Conservation (phyloP, 768 basidiomycete species). For the Termitomyces sp. region DNA sequence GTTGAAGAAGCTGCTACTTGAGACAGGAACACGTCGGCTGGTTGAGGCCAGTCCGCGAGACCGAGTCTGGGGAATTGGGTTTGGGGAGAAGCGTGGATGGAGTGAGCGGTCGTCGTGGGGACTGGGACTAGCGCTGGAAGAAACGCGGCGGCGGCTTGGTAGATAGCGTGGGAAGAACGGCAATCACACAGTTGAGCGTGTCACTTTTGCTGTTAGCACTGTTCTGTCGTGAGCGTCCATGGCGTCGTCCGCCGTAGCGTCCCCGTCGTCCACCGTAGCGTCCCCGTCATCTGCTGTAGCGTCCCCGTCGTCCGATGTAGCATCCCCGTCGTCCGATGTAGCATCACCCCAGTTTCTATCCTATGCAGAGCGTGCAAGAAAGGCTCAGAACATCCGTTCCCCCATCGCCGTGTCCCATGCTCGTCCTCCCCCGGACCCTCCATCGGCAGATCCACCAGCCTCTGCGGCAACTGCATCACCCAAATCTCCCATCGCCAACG, state of each 20-base stretch:
- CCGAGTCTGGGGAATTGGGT: too few species aligned
- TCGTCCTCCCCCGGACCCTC: background rate
- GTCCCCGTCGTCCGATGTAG: constrained; percentile 11
- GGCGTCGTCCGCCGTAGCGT: background rate
- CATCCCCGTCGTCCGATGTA: background rate
- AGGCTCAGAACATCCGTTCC: constrained; percentile 36
- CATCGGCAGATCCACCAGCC: too few species aligned
- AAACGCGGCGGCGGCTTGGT: too few species aligned
- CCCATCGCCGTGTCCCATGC: constrained; percentile 4
- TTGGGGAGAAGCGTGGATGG: too few species aligned
- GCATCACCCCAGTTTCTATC: constrained; percentile 37
- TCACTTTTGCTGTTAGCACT: too few species aligned
- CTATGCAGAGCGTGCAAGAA: constrained; percentile 55
- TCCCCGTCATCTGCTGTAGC: constrained; percentile 18
- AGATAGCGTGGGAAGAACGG: too few species aligned
- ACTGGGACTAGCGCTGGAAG: too few species aligned
- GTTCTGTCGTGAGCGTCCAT: background rate
- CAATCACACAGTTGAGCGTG: too few species aligned
- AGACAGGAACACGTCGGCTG: too few species aligned
- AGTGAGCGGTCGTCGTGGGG: too few species aligned
- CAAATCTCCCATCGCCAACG: constrained; percentile 21
- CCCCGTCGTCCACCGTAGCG: constrained; percentile 19
- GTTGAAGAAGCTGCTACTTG: too few species aligned
- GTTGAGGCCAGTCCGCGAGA: too few species aligned
- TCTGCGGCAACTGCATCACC: background rate